Evolutionary conservation across 208 protist genomes (phyloP).

Genomic region (Trypanosomatidae sp.): DNA sequence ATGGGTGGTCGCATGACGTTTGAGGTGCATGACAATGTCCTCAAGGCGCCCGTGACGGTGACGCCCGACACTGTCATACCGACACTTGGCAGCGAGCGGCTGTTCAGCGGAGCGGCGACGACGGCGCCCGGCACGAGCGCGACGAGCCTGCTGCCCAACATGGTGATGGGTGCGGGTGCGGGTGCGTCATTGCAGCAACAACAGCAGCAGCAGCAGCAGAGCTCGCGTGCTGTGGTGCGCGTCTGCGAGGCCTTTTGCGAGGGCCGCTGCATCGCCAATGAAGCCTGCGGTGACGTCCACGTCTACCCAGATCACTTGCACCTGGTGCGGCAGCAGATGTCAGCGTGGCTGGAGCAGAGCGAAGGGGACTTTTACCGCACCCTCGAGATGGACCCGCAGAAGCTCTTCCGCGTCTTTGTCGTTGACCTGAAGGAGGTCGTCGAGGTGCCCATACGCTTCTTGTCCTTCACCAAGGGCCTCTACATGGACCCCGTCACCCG

Average conservation of each 20-base stretch:
- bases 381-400: constrained; percentile 10
- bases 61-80: constrained; percentile 19
- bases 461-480: constrained; percentile 64
- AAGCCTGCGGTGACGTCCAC: constrained; percentile 47
- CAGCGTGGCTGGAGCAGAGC: constrained; percentile 28
- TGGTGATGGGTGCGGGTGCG: no score
- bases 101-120: no score
- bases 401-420: constrained; percentile 59
- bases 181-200: no score
- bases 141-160: background rate
- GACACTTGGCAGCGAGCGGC: constrained; percentile 30
- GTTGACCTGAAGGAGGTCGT: constrained; percentile 74
- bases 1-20: no score
- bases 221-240: constrained; percentile 19
- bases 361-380: constrained; percentile 53
- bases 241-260: constrained; percentile 56
- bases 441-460: constrained; percentile 36
- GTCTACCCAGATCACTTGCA: constrained; percentile 36
- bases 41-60: constrained; percentile 51
- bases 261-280: constrained; percentile 18
- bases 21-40: constrained; percentile 58
- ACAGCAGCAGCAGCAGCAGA: background rate
- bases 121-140: constrained; percentile 9
- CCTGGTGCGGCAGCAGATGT: constrained; percentile 30
- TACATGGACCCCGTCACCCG: constrained; percentile 57